Evolutionary conservation across 2,329 filamentous ascomycete genomes (phyloP), one percentile per base, ranked within the genome.

Genomic region (Chaetomiaceae sp.): DNA sequence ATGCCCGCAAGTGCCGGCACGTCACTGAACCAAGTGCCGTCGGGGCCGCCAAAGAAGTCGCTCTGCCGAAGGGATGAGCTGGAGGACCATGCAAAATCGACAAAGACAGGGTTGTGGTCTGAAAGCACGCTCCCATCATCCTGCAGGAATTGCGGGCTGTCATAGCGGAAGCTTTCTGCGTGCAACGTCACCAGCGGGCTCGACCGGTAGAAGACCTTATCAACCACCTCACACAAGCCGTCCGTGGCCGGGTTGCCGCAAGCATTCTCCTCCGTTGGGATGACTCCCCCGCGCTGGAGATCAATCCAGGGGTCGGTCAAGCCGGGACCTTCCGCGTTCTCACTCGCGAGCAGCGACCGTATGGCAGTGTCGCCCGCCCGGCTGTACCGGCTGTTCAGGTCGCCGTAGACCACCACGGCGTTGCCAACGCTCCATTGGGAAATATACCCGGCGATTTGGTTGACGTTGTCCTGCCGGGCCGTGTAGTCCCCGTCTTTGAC

Each of bases 351-450:
- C 48, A 80, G 59, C 5, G 66, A 67, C 20, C 62, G 57, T 36
- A 62, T 50, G 45, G 80, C 75, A 33, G 75, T 77, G 65, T 85
- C 80, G 8, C 66, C 72, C 1, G 73, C 64, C 14, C 79, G 76
- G 1, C 80, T 83, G 69, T 86, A 87, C 18, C 82, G 78, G 53
- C 77, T 77, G 69, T 87, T 87, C 20, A 79, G 82, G 66, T 87
- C 84, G 44, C 84, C 84, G 53, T 77, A 80, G 10, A 87, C 72
- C 27, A 87, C 64, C 0, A 87, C 82, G 1, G 84, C 75, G 57
- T 85, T 84, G 20, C 81, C 82, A 1, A 55, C 62, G 3, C 80
- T 84, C 69, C 77, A 75, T 6, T 69, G 66, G 38, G 75, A 71
- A 62, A 86, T 82, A 64, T 82, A 78, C 49, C 73, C 70, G 2